phyloP scores from a whole-genome alignment of 2,329 filamentous ascomycete species.

The Fusarium sulawesiense region DNA sequence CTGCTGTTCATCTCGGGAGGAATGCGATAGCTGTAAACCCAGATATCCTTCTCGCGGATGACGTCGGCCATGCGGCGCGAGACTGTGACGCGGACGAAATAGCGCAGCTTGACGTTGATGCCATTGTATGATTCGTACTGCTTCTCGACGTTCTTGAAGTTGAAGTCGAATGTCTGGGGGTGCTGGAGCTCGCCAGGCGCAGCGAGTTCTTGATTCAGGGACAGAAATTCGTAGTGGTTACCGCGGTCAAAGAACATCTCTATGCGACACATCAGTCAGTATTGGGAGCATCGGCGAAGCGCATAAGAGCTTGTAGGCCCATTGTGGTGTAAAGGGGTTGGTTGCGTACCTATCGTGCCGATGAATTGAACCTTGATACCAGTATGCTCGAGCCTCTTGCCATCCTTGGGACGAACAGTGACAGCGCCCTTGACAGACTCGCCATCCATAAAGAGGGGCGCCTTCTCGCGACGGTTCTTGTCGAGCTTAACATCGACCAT shows the following conservation, averaged over 20 bases:
- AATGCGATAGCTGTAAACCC: constrained; percentile 99
- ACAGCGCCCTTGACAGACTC: constrained; percentile 98
- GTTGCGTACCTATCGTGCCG: constrained; percentile 84
- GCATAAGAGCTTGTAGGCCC: constrained; percentile 17
- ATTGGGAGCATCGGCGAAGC: constrained; percentile 1
- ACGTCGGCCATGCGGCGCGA: constrained; percentile 97
- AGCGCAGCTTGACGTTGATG: constrained; percentile 98
- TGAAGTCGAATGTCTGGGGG: constrained; percentile 98
- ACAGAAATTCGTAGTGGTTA: constrained; percentile 99
- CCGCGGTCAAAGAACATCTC: constrained; percentile 99
- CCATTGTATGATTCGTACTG: constrained; percentile 99
- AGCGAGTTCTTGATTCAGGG: constrained; percentile 94
- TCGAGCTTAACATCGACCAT: constrained; percentile 99
- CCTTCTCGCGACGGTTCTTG: constrained; percentile 97
- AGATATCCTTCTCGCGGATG: constrained; percentile 98
- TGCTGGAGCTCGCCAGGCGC: constrained; percentile 98
- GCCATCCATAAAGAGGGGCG: constrained; percentile 96
- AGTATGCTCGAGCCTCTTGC: constrained; percentile 96
- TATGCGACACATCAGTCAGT: constrained; percentile 51
- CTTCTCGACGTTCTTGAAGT: constrained; percentile 99
- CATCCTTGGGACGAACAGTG: constrained; percentile 95
- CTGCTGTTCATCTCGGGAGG: constrained; percentile 97
- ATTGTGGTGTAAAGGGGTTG: constrained; percentile 16
- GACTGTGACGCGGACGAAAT: constrained; percentile 97
- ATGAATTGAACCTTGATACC: constrained; percentile 99